Evolutionary conservation across 202 grass and related monocot species (phyloP), one percentile per base, ranked within the genome.

Genomic region (Miscanthus sacchariflorus): DNA sequence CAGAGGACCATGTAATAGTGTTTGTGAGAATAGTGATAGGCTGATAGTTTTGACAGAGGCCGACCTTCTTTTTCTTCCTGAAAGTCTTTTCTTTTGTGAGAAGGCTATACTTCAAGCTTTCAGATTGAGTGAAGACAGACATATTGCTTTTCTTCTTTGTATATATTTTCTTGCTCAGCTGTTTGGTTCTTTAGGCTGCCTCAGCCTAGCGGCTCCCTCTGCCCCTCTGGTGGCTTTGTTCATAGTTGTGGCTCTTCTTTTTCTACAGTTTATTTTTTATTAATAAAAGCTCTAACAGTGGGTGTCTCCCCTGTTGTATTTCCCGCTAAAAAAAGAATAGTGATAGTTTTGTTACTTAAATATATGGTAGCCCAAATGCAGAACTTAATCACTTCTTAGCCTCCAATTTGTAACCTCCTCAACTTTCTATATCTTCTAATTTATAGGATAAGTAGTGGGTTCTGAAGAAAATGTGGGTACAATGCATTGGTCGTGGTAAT

Each of bases 401-500:
- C 10, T 68, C 14, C 17, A 39, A 68, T 69, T 12, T 56, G 14
- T 38, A 40, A 18, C 12, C 21, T 76, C 14, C 4, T 43, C 27
- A 74, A 67, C 18, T 28, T 84, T 66, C 19, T 19, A 68, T 28
- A 36, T 23, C 39, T 46, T 72, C 45, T 69, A 30, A 82, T 84
- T 76, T 46, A 12, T 83, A 45, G 13, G 15, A 50, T 48, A 19
- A 56, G 6, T 59, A 59, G 19, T 39, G 19, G 12, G 65, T 70
- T 21, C 56, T 14, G 40, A 56, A 33, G 40, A 67, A 23, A 79
- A 50, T 23, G 23, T 75, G 19, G 23, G 7, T 23, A 33, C 27
- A 79, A 42, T 58, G n/a, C 33, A 78, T 69, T 44, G 6, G 33
- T 42, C 35, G 1, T 46, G 17, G 5, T 61, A 78, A 45, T 69